Conservation (phyloP, 768 basidiomycete genomes). For the Suillus subaureus region DNA sequence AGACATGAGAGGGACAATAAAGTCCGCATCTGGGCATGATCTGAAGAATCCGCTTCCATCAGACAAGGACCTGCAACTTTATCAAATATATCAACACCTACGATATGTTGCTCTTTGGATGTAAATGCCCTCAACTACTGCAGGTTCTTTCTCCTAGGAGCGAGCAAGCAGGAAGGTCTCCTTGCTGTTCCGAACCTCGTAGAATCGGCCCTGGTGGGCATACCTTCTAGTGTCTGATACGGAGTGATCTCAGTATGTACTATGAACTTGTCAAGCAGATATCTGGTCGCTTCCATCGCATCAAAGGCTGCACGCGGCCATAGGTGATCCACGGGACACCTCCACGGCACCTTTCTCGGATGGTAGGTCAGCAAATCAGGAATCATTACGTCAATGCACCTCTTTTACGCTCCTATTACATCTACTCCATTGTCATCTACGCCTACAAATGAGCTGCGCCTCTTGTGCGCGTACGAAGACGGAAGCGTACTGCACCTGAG, state of each 20-base stretch:
- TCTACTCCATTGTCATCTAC: slow-evolving; percentile 33
- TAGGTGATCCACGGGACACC: slow-evolving; percentile 58
- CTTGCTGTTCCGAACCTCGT: slow-evolving; percentile 86
- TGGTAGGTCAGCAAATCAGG: slow-evolving; percentile 47
- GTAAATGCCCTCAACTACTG: slow-evolving; percentile 95
- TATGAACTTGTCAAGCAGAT: slow-evolving; percentile 61
- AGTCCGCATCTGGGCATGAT: slow-evolving; percentile 69
- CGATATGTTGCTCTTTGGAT: slow-evolving; percentile 69
- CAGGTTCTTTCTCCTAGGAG: slow-evolving; percentile 65
- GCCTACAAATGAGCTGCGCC: slow-evolving; percentile 48
- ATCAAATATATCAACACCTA: slow-evolving; percentile 31
- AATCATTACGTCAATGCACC: slow-evolving; percentile 85
- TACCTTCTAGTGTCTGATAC: neutral
- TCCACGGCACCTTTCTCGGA: slow-evolving; percentile 22
- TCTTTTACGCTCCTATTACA: slow-evolving; percentile 43
- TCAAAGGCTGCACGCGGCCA: slow-evolving; percentile 78
- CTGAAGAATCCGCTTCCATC: slow-evolving; percentile 49
- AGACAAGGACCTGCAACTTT: slow-evolving; percentile 38
- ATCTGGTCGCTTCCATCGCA: slow-evolving; percentile 76
- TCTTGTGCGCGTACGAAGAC: slow-evolving; percentile 83
- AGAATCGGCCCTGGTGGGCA: slow-evolving; percentile 81
- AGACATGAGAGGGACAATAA: slow-evolving; percentile 89
- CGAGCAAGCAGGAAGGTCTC: slow-evolving; percentile 42
- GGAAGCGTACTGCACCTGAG: slow-evolving; percentile 46
- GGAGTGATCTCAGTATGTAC: slow-evolving; percentile 1